Evolutionary conservation across 352 stramenopile genomes (phyloP), one percentile per base, ranked within the genome.

Genomic region (Globisporangium megalacanthum): DNA sequence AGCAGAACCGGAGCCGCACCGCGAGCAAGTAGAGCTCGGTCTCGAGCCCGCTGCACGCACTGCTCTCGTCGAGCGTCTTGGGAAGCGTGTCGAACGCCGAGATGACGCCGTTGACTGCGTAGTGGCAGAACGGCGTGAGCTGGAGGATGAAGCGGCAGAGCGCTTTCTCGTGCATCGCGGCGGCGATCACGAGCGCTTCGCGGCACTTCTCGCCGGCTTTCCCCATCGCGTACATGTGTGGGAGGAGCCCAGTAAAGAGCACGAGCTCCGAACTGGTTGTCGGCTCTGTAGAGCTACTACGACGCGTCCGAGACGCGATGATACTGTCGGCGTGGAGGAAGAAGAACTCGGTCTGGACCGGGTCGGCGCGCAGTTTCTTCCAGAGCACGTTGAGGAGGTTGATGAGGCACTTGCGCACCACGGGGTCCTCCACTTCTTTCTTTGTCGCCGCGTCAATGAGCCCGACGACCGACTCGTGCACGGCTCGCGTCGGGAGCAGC

Each of bases 341-440:
- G 61, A 95, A 95, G 59, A 95, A 91, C 54, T 95, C 85, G 17
- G 81, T 93, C 70, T 95, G 85, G 39, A 93, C 83, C 4, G 83
- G 85, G 47, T 95, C 82, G 39, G 73, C 72, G 17, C 80, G 81
- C 57, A 95, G 66, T 47, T 95, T 95, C 62, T 92, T 91, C 85
- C 85, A 95, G 13, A 95, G 52, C 8, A 85, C 73, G 56, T 95
- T 89, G 19, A 95, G 75, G 53, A 92, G 61, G 31, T 61, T 88
- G 62, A 95, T 79, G 25, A 95, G 69, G 49, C 84, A 90, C 62
- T 95, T 93, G 54, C 83, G 80, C 17, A 91, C 82, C n/a, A 89
- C 70, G 1, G 79, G 73, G 61, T 95, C 85, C 44, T 92, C 80
- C 39, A 95, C 79, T 53, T 93, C 83, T 49, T 83, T 86, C 44